Base-by-base conservation (phyloP, 2,329 filamentous ascomycete species). In the Fusarium sp. region DNA sequence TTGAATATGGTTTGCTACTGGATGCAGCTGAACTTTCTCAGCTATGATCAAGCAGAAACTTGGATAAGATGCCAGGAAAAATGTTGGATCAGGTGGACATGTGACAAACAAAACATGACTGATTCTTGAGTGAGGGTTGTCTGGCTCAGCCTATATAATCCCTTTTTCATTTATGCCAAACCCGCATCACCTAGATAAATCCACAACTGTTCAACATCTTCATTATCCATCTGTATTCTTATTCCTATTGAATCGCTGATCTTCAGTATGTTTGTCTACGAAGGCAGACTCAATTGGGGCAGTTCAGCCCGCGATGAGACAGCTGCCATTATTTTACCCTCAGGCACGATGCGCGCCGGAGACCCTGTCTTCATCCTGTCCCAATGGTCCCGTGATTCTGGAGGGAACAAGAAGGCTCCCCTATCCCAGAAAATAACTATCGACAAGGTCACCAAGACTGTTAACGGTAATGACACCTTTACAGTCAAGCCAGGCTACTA, bases 201-300 rank as follows among this genome's bases (percentile, higher is more conserved):
- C 11, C 5, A 12, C 11, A 9, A 3, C 20, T 7, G 3, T 32
- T 18, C 18, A 52, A 22, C 7, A 6, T 26, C 9, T 36, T 20
- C 2, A 8, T 17, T 9, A 11, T 20, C 2, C 12, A 34, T 11
- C 22, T 7, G 8, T 5, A 10, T 34, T 12, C 0, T 8, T 32
- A 15, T 22, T 20, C 12, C 10, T 22, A 12, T 4, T n/a, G 7
- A 32, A 20, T 5, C 0, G 11, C 3, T 14, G 0, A 24, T 17
- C 28, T 36, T 9, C 22, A 44, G 7, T 0, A 76, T 75, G 73
- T 74, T 64, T 26, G 52, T 75, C 26, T 76, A 76, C 17, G 24
- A 39, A n/a, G 74, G 74, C 51, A 74, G 62, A 51, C 70, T 76
- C 30, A 51, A 69, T 6, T 76, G 74, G 74, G 47, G 44, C 20